Conservation (phyloP, 768 basidiomycete species). For the Exsudoporus frostii region DNA sequence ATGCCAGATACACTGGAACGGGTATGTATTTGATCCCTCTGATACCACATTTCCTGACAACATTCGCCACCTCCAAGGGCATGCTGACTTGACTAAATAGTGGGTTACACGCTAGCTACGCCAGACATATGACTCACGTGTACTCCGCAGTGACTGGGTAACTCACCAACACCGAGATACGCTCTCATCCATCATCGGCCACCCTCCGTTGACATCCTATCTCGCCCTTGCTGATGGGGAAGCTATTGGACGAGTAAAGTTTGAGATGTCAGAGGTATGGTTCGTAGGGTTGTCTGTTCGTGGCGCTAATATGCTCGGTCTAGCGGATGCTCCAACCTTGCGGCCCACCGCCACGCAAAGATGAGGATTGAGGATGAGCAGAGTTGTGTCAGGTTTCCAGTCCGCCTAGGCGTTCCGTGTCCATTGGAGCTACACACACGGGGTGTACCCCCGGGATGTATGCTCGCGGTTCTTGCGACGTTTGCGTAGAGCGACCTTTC, state of each 20-base stretch:
- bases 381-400: not conserved
- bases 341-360: conserved; percentile 87
- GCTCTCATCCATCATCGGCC: conserved; percentile 88
- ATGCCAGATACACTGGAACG: conserved; percentile 94
- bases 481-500: not conserved
- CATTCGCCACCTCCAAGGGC: conserved; percentile 49
- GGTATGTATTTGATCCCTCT: conserved; percentile 46
- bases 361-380: conserved; percentile 54
- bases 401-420: not conserved
- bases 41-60: conserved; percentile 7
- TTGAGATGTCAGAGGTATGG: conserved; percentile 92
- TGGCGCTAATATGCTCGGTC: conserved; percentile 23
- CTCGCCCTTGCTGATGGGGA: conserved; percentile 94
- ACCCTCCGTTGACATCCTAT: conserved; percentile 81
- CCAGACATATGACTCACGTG: conserved; percentile 11
- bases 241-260: conserved; percentile 81
- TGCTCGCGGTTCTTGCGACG: not conserved
- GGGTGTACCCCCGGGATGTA: not conserved
- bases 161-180: conserved; percentile 98
- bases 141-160: conserved; percentile 78
- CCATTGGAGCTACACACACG: not conserved
- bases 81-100: conserved; percentile 97
- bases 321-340: conserved; percentile 95
- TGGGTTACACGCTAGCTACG: conserved; percentile 39
- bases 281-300: not conserved